A percentile compares a stretch with the other conserved stretches of the same genome.
Evolutionary conservation across 2,329 filamentous ascomycete genomes (phyloP).

Genomic region (Alternaria triticina): DNA sequence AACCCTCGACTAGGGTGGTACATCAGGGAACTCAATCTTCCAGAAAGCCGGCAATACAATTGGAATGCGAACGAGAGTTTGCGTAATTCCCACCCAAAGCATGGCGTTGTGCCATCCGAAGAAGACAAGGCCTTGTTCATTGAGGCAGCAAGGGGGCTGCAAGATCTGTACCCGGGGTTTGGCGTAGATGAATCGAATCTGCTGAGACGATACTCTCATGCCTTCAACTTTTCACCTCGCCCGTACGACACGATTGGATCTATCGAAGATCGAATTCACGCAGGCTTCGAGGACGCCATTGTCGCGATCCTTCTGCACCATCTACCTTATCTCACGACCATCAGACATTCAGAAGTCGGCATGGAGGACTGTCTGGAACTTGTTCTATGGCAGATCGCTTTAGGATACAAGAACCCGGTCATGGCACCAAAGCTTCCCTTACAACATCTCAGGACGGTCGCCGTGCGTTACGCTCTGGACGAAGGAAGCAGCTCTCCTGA

Average conservation of each 20-base stretch:
- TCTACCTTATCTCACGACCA: constrained; percentile 11
- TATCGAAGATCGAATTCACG: constrained; percentile 3
- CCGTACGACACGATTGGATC: neutral
- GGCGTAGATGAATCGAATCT: neutral
- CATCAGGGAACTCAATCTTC: constrained; percentile 23
- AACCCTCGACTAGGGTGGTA: constrained; percentile 20
- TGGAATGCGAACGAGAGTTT: neutral
- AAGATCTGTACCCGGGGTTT: constrained; percentile 2
- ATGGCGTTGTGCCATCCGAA: neutral
- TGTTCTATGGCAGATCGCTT: constrained; percentile 6
- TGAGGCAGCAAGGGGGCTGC: neutral
- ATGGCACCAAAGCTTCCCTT: constrained; percentile 13
- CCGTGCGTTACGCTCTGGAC: constrained; percentile 13
- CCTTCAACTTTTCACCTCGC: neutral
- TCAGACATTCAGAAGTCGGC: constrained; percentile 12
- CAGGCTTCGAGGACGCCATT: constrained; percentile 10
- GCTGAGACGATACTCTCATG: neutral
- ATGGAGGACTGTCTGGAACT: neutral
- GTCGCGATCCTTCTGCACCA: constrained; percentile 19
- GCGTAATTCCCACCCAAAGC: neutral
- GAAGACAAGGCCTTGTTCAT: constrained; percentile 9
- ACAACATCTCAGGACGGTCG: constrained; percentile 16
- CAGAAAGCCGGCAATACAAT: neutral
- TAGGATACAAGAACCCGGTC: constrained; percentile 9
- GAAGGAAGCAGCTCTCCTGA: constrained; percentile 5